phyloP scores from a whole-genome alignment of 2,329 filamentous ascomycete species.

The Sclerotinia nivalis region DNA sequence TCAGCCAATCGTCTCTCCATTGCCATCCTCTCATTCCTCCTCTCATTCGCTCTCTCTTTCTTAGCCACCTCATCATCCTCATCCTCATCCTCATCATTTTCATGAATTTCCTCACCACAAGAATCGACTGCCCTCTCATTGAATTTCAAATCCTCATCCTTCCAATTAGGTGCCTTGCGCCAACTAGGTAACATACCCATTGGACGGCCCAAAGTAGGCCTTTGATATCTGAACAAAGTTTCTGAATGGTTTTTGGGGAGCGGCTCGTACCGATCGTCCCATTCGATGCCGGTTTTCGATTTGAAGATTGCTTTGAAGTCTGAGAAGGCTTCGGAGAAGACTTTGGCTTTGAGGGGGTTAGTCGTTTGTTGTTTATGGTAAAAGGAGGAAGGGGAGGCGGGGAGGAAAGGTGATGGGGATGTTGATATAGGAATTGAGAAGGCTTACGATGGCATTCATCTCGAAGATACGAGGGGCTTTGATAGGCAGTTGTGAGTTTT shows the following conservation, averaged over 20 bases:
- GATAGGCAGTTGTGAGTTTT: conserved; percentile 46
- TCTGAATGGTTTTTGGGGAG: neutral
- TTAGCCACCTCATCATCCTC: neutral
- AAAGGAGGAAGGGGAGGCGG: neutral
- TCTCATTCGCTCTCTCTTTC: conserved; percentile 5
- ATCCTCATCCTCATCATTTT: neutral
- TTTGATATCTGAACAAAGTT: conserved; percentile 26
- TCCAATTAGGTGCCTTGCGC: conserved; percentile 4
- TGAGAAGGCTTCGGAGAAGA: conserved; percentile 49
- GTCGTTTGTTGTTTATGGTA: no score
- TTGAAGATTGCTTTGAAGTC: conserved; percentile 60
- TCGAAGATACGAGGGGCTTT: conserved; percentile 40
- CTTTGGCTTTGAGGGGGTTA: conserved; percentile 36
- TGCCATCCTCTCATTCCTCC: neutral
- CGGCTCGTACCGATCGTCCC: conserved; percentile 52
- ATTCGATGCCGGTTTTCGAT: conserved; percentile 57
- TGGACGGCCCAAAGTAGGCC: conserved; percentile 28
- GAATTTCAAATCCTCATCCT: neutral
- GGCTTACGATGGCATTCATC: conserved; percentile 41
- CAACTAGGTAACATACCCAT: conserved; percentile 31
- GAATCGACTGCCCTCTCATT: conserved; percentile 6
- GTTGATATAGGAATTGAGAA: no score
- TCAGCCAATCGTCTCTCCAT: neutral
- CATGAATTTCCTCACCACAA: neutral
- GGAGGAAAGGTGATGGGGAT: no score